Base-by-base conservation (phyloP, 2,329 filamentous ascomycete species). In the Nemania serpens region DNA sequence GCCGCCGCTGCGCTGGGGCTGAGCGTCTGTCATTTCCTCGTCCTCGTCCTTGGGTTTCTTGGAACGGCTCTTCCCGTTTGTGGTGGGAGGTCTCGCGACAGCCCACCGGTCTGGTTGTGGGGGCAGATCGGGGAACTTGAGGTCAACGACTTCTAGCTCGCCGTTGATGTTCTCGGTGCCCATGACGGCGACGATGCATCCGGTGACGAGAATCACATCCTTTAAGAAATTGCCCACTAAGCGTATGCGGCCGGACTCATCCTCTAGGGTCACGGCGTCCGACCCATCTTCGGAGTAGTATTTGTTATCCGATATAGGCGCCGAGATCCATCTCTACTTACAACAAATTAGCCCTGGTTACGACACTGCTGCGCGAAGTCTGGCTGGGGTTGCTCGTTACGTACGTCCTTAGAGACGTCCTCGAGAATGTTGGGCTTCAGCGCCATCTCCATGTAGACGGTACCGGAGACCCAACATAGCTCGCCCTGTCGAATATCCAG, bases 401-500 rank as follows among this genome's bases (percentile, higher is more conserved):
- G 66, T 78, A 93, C 91, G 76, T 97, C 94, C 77, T 96, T 96
- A 42, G 91, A 90, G 43, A 99, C 91, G 70, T 99, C 95, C 61
- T 97, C 93, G 36, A 99, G 79, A 74, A 99, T 94, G 72, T 96
- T 96, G 1, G 96, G 95, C 78, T 99, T 99, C 71, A 97, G 77
- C 2, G 91, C 86, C 91, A 99, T 93, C 66, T 98, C 92, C 90
- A 98, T 96, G 75, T 96, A 99, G 34, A 98, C 87, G 0, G 95
- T 99, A 15, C 96, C 95, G 0, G 89, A 84, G 15, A 99, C 90
- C 93, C 94, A 99, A 78, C 94, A 98, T 37, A 98, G 81, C 78
- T 97, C 88, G 65, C 95, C 95, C 79, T 98, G 95, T 62, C 94
- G 88, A 53, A 99, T 95, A 77, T 99, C 94, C 33, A 99, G 84